phyloP scores from a whole-genome alignment of 148 eudicot genomes.

The Rhododendron williamsianum region DNA sequence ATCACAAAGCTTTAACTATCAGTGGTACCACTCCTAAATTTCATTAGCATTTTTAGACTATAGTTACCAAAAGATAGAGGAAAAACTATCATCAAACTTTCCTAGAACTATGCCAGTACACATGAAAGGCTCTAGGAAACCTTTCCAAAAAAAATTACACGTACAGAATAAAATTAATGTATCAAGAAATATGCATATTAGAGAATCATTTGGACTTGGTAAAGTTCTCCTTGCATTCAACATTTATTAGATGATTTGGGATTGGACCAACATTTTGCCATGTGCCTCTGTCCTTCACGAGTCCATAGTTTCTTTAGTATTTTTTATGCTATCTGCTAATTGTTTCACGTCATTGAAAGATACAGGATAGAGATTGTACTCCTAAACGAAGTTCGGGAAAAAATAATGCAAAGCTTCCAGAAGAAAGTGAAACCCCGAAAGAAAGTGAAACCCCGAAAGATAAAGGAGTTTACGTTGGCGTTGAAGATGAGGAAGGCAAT shows the following conservation, averaged over 20 bases:
- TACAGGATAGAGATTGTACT: conserved; percentile 29
- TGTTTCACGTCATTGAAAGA: conserved; percentile 6
- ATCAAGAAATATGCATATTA: not conserved
- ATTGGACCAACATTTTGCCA: not conserved
- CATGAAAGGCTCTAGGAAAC: not conserved
- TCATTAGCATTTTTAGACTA: not conserved
- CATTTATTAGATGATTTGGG: not conserved
- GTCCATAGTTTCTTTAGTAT: not conserved
- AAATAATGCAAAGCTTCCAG: conserved; percentile 20
- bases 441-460: conserved; percentile 26
- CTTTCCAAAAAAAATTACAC: not conserved
- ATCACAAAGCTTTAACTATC: not conserved
- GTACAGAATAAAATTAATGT: not conserved
- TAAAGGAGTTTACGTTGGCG: conserved; percentile 55
- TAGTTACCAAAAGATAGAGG: not conserved
- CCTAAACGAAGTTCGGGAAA: conserved; percentile 15
- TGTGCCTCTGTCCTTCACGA: not conserved
- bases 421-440: conserved; percentile 15
- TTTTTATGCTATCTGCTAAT: not conserved
- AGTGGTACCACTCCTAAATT: not conserved
- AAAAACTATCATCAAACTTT: not conserved
- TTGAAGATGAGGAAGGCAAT: conserved; percentile 51
- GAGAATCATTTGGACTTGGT: not conserved
- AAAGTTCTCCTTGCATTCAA: not conserved
- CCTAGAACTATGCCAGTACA: not conserved